These are phyloP conservation scores for Trichosphaerium sp. DNA, from an alignment of 78 protist genomes.

Conservation along the genomic window DNA sequence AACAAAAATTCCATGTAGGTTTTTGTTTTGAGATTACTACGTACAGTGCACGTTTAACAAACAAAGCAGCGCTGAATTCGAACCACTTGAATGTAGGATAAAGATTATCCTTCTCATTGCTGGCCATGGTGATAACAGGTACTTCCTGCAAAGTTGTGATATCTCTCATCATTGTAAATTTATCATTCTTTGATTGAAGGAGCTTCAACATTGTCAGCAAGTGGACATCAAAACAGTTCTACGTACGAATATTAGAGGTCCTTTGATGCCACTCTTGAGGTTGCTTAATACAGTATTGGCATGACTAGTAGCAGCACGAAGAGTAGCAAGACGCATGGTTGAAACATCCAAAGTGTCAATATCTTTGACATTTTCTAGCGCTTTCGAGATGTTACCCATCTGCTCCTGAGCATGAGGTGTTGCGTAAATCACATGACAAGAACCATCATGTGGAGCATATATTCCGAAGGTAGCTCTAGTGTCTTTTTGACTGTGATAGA, in stretches of 20 bases:
- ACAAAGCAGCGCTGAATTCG: too few species aligned
- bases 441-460: background rate
- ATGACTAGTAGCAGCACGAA: background rate
- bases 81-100: too few species aligned
- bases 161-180: too few species aligned
- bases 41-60: too few species aligned
- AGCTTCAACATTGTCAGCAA: too few species aligned
- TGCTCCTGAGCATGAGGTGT: background rate
- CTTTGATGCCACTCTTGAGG: background rate
- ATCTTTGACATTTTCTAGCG: background rate
- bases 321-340: background rate
- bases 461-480: background rate
- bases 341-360: background rate
- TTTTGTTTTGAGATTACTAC: constrained; percentile 11
- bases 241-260: background rate
- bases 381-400: background rate
- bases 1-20: constrained; percentile 9
- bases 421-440: background rate
- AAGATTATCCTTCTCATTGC: background rate
- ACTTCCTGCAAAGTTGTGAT: background rate
- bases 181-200: too few species aligned
- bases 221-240: too few species aligned
- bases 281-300: background rate
- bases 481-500: background rate
- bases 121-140: background rate